Base-by-base conservation (phyloP, 2,329 filamentous ascomycete genomes). In the Lecanosticta acicola region DNA sequence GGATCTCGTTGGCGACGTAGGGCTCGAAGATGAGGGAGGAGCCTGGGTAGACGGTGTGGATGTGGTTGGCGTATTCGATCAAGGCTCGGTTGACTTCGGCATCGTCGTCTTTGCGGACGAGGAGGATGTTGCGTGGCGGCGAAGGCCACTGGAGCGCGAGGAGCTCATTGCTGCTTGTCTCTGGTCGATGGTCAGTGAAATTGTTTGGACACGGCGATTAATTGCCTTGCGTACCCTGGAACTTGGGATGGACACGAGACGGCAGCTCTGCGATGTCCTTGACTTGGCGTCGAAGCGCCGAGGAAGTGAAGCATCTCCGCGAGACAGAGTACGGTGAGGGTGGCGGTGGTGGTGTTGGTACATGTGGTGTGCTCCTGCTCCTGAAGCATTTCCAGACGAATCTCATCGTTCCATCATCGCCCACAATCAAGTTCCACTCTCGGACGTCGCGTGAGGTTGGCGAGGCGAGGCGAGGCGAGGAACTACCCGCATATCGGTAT, bases 1-100 rank as follows among this genome's bases (percentile, higher is more conserved):
- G 86, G 24, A 96, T 71, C 49, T 83, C 76, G 4, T 76, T 65
- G 2, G 91, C 89, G 13, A 89, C 80, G 39, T 81, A 75, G 2
- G 78, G 81, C 67, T 97, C 93, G 56, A 97, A 82, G 9, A 97
- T 79, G 39, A 97, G 75, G 59, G 87, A 85, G 52, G 90, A 79
- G 42, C 79, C 79, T 1, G 88, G 84, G 66, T 97, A 96, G 48
- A 87, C 87, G 51, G 74, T 75, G 56, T 82, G 79, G 48, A 96
- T 78, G 66, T 97, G 85, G 61, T 74, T 72, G 35, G 73, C 72
- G 59, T 81, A 81, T 57, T 81, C 78, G 48, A 80, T 60, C 32
- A 83, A 64, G 2, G 78, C 77, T 11, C 71, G 65, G 20, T 76
- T 79, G 41, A 81, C 76, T 20, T 68, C 66, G 2, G 73, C 69